Base-by-base conservation (phyloP, 306 rosid species). In the Quercus mongolica region DNA sequence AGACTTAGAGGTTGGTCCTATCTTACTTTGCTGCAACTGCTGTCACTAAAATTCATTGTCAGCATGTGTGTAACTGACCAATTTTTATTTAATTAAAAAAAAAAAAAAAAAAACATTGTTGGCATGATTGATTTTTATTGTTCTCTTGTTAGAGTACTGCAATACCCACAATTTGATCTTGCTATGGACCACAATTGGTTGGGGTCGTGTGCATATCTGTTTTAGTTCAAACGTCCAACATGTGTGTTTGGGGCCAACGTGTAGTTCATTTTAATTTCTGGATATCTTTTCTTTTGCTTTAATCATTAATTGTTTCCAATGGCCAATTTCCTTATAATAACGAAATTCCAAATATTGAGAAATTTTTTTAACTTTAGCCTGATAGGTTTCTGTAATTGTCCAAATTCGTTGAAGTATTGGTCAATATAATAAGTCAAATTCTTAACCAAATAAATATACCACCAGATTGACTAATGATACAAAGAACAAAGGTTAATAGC, bases 1-100 rank as follows among this genome's bases (percentile, higher is more conserved):
- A 86, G 97, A 87, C 97, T 95, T 63, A 89, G 96, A 92, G 98
- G 99, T 94, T 65, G 38, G 87, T 65, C 20, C 31, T 71, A 33
- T n/a, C 56, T 81, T 57, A 76, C 77, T 49, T 59, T 33, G 28
- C 79, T 54, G 49, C 56, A 57, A 74, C 20, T 67, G 72, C 25
- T 30, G 70, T 17, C 12, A 6, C 46, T 64, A 64, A 19, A 35
- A n/a, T 19, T 33, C 33, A 3, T 1, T 4, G 11, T 18, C n/a
- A 8, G 46, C 46, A 8, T 41, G 44, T 38, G 10, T 38, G 46
- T 41, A 8, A 41, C 46, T 41, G 46, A 8, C 46, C 12, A 41
- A 41, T 41, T 41, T 41, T 41, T 8, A 41, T 41, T 41, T 41
- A 8, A 41, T 41, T 38, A 0, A 35, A 35, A 21, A 21, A 21